Evolutionary conservation across 768 basidiomycete species (phyloP).

Genomic region (Hirschioporus abietinus): DNA sequence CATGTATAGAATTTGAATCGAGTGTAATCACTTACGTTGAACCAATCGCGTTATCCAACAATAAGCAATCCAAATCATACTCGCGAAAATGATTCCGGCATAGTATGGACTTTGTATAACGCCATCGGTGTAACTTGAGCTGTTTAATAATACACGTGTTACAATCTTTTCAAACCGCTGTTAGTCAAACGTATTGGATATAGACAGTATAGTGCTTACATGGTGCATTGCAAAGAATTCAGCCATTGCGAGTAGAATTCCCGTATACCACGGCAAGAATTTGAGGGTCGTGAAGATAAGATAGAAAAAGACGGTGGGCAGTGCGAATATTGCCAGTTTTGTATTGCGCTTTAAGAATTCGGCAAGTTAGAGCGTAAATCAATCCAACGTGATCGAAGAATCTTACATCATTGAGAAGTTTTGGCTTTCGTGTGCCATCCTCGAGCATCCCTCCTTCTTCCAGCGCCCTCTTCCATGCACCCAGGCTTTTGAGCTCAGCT

Average conservation of each 20-base stretch:
- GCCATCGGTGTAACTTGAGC: constrained; percentile 73
- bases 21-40: constrained; percentile 42
- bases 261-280: constrained; percentile 87
- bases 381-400: constrained; percentile 4
- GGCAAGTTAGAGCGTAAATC: constrained; percentile 4
- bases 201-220: constrained; percentile 38
- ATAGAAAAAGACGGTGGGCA: constrained; percentile 77
- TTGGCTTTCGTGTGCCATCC: constrained; percentile 59
- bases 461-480: constrained; percentile 84
- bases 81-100: constrained; percentile 81
- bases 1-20: background rate
- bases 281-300: constrained; percentile 81
- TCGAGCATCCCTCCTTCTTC: constrained; percentile 84
- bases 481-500: constrained; percentile 82
- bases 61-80: constrained; percentile 82
- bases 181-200: constrained; percentile 1
- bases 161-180: constrained; percentile 49
- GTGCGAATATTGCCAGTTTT: constrained; percentile 67
- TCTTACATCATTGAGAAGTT: constrained; percentile 67
- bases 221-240: constrained; percentile 94
- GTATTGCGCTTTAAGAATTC: constrained; percentile 59
- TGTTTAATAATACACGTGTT: constrained; percentile 80
- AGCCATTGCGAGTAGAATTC: constrained; percentile 73
- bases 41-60: constrained; percentile 79
- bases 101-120: constrained; percentile 90